Conservation (phyloP, 345 rosid species). For the Heritiera littoralis region DNA sequence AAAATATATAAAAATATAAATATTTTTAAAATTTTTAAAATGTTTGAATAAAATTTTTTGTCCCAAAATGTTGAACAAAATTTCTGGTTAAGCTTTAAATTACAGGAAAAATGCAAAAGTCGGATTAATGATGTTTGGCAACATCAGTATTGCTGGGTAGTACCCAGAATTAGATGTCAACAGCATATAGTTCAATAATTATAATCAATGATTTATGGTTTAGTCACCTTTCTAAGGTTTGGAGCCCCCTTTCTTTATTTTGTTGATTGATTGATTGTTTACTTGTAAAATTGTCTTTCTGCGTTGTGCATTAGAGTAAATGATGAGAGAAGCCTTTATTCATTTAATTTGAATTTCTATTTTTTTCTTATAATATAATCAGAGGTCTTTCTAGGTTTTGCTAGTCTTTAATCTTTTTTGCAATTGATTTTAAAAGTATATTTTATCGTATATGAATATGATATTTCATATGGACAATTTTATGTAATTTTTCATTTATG, state of each 20-base stretch:
- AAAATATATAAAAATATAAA: too few relatives aligned
- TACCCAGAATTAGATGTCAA: conserved; percentile 18
- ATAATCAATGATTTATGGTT: not conserved
- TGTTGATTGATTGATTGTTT: conserved; percentile 1
- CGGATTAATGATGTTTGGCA: not conserved
- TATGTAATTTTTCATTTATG: too few relatives aligned
- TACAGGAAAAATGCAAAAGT: conserved; percentile 7
- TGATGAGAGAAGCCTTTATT: not conserved
- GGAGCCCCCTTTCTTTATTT: not conserved
- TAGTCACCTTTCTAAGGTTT: conserved; percentile 2
- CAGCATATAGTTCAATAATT: not conserved
- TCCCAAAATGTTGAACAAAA: not conserved
- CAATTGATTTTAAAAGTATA: too few relatives aligned
- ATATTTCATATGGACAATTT: too few relatives aligned
- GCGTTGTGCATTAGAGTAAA: not conserved
- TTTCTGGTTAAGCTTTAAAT: not conserved
- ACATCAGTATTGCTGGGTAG: conserved; percentile 10
- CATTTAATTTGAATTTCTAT: not conserved
- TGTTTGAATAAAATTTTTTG: not conserved
- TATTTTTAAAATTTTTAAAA: too few relatives aligned
- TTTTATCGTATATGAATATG: too few relatives aligned
- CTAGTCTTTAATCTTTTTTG: not conserved
- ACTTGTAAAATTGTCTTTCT: not conserved
- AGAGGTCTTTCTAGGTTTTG: not conserved
- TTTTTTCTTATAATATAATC: not conserved